A percentile compares a stretch with the other conserved stretches of the same genome.
Evolutionary conservation across 257 asterid species (phyloP).

Genomic region (Jacaranda mimosifolia): DNA sequence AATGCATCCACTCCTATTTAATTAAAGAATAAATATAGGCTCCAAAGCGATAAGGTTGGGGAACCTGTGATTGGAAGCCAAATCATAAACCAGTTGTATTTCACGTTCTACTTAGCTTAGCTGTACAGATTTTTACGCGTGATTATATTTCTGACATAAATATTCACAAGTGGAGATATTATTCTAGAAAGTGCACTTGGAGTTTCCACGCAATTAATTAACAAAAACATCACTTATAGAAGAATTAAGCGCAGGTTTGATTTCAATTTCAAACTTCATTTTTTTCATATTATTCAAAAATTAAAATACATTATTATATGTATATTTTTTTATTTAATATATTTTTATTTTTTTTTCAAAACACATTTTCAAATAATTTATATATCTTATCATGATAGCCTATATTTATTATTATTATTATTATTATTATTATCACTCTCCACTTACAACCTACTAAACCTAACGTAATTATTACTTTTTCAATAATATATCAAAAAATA

Average conservation of each 20-base stretch:
- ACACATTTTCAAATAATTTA: no score
- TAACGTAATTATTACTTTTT: no score
- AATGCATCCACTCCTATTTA: not conserved
- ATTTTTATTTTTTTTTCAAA: no score
- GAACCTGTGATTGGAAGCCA: not conserved
- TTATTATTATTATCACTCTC: no score
- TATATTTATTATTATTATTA: no score
- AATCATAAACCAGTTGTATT: constrained; percentile 35
- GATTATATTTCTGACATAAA: constrained; percentile 5
- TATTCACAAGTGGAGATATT: not conserved
- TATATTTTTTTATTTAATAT: no score
- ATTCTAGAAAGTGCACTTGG: constrained; percentile 1
- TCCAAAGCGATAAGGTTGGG: not conserved
- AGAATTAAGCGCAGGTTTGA: not conserved
- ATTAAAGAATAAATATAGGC: not conserved
- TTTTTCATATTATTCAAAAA: no score
- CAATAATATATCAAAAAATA: no score
- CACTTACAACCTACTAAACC: no score
- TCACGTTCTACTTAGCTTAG: constrained; percentile 13
- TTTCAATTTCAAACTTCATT: no score
- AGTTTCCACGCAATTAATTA: not conserved
- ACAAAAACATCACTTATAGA: not conserved
- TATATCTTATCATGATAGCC: no score
- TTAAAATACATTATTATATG: no score
- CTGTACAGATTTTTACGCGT: constrained; percentile 17